Evolutionary conservation across 1,284 basidiomycete genomes (phyloP).

Genomic region (Tilletia horrida): DNA sequence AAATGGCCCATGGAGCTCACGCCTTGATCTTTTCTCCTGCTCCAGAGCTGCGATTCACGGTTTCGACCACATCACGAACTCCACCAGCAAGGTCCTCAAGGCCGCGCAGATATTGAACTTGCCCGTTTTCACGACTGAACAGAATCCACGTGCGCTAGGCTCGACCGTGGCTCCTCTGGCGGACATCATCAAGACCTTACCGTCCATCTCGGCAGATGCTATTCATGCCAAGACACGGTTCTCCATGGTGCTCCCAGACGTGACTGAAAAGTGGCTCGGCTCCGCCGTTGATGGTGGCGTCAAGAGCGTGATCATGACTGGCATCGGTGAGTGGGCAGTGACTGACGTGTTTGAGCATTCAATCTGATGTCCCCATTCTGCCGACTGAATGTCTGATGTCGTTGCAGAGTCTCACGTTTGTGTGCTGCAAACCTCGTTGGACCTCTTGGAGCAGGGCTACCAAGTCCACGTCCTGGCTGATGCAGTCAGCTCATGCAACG

Average conservation of each 20-base stretch:
- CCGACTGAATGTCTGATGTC: slow-evolving; percentile 9
- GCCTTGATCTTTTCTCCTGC: slow-evolving; percentile 1
- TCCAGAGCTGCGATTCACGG: slow-evolving; percentile 37
- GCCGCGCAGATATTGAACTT: slow-evolving; percentile 64
- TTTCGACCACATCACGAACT: slow-evolving; percentile 37
- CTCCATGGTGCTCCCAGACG: slow-evolving; percentile 74
- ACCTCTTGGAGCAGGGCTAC: slow-evolving; percentile 62
- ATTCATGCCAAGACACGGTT: slow-evolving; percentile 72
- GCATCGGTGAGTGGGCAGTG: slow-evolving; percentile 65
- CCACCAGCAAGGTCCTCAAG: slow-evolving; percentile 41
- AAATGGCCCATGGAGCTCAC: background rate
- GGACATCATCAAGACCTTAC: slow-evolving; percentile 62
- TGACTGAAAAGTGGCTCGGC: slow-evolving; percentile 61
- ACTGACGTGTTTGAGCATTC: too few species aligned
- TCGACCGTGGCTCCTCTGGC: slow-evolving; percentile 65
- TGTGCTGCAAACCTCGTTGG: slow-evolving; percentile 74
- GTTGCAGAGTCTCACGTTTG: slow-evolving; percentile 73
- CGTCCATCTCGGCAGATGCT: slow-evolving; percentile 63
- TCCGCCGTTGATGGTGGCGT: slow-evolving; percentile 45
- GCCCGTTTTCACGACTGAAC: slow-evolving; percentile 75
- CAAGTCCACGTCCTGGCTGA: slow-evolving; percentile 74
- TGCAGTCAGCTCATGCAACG: slow-evolving; percentile 76
- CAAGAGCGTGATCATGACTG: slow-evolving; percentile 70
- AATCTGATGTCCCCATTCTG: background rate
- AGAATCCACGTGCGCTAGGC: slow-evolving; percentile 78